Evolutionary conservation across 192 early-diverging fungal species (phyloP), one percentile per base, ranked within the genome.

Genomic region (Rhizoclosmatium globosum): DNA sequence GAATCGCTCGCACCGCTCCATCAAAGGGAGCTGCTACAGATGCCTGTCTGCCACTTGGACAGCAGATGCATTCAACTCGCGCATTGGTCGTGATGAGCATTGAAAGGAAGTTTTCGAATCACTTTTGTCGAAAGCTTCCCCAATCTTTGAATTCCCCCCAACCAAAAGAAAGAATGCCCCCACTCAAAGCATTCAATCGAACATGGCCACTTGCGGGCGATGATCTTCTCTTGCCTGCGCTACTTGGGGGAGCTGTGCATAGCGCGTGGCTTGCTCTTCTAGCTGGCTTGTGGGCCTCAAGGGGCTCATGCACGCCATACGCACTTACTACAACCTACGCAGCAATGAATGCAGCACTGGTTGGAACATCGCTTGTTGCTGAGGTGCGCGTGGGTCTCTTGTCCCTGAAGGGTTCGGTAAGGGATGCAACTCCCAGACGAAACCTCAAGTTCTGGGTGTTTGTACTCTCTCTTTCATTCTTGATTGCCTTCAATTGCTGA

Each of bases 331-430:
- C 11, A 13, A 62, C 64, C n/a, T 76, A 76, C 56, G 39, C 70
- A 1, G 21, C 7, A 19, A 9, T 69, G 31, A 69, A 53, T 19
- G 15, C 60, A 15, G 64, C 21, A n/a, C n/a, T 78, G 19, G 38
- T 38, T 31, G 47, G 53, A 15, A 3, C 11, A 11, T 45, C 21
- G 15, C 41, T 85, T 15, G 57, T 53, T 3, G 64, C 65, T 19
- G 84, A 85, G 56, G 7, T 42, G 58, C 48, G 42, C 3, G 80
- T 82, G 57, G 72, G 43, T 1, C 71, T 71, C 57, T 66, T 82
- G 11, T 80, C 78, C 39, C 66, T 85, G 17, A n/a, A 74, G 65
- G 84, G 84, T 46, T 80, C 84, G 15, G 76, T 78, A 41, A 58
- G 78, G 11, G 79, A 85, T 66, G 75, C 77, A 44, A 39, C 68